Base-by-base conservation (phyloP, 768 basidiomycete species). In the Mycena epipterygia region DNA sequence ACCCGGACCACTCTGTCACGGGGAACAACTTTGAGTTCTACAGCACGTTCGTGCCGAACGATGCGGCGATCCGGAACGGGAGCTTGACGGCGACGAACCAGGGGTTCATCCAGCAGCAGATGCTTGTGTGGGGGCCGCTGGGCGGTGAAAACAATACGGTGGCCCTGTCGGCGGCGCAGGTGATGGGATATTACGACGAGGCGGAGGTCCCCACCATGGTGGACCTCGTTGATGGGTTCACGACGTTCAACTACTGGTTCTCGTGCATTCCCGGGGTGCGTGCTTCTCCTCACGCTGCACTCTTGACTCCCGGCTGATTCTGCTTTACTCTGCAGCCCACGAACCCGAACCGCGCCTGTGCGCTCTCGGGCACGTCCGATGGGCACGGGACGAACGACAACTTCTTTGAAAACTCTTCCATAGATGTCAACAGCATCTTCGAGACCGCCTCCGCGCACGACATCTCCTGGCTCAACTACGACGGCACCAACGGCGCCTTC, bases 201-300 rank as follows among this genome's bases (percentile, higher is more conserved):
- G 42, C 52, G 1, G 71, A 76, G 41, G 61, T 81, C 23, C 79
- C 78, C 21, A 76, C 76, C 9, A 49, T 78, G 25, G 55, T 48
- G 3, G 73, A 72, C 32, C 42, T 80, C 19, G 79, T 77, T 1
- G 64, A 76, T n/a, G 67, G 72, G 53, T 80, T 78, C 57, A 65
- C 75, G 33, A 73, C 76, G 17, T 79, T 79, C 67, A 77, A 81
- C 62, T 71, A 76, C 49, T 80, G 79, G 79, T 81, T 81, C 70
- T 71, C 77, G n/a, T 74, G 73, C 37, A 62, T 80, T 55, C 78
- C 78, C 25, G 79, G 79, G 19, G 73, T 74, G 41, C 59, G 62
- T 46, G 17, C 5, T 51, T 39, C 32, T 51, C 21, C 23, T 29
- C 58, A 16, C 39, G 1, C 17, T 25, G 35, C 35, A 37, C 35